Evolutionary conservation across 306 rosid genomes (phyloP).

Genomic region (Crotalaria pallida): DNA sequence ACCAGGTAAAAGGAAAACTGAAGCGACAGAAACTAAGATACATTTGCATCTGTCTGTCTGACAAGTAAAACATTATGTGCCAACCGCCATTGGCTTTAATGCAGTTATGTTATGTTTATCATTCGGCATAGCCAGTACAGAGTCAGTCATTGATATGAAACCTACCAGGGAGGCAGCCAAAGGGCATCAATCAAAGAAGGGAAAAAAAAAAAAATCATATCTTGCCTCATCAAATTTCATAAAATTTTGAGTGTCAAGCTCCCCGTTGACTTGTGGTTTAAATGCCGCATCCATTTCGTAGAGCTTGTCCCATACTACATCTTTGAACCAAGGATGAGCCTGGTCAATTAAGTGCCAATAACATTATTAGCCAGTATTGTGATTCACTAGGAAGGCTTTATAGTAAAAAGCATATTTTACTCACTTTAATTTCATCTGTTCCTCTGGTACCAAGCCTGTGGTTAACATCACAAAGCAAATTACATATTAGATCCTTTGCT

Average conservation of each 20-base stretch:
- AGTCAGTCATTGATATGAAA: background rate
- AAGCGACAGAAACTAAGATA: background rate
- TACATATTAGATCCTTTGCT: constrained; percentile 75
- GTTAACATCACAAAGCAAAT: constrained; percentile 73
- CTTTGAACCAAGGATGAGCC: constrained; percentile 96
- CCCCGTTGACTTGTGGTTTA: constrained; percentile 84
- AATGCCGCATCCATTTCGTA: constrained; percentile 87
- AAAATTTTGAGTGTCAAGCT: constrained; percentile 93
- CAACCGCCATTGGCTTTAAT: background rate
- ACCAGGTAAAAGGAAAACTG: background rate
- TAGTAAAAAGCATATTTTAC: constrained; percentile 12
- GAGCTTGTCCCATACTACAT: constrained; percentile 64
- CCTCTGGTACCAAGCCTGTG: constrained; percentile 71
- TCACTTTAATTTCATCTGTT: constrained; percentile 69
- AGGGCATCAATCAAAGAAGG: background rate
- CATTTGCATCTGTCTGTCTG: background rate
- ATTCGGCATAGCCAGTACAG: background rate
- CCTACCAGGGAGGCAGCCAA: background rate
- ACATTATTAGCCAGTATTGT: background rate
- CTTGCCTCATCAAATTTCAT: constrained; percentile 86
- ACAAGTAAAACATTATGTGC: background rate
- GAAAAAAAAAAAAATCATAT: background rate
- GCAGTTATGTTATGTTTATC: no score
- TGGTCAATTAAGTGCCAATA: constrained; percentile 24
- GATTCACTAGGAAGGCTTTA: background rate